phyloP scores from a whole-genome alignment of 129 eudicot genomes.

The Deinandra increscens region DNA sequence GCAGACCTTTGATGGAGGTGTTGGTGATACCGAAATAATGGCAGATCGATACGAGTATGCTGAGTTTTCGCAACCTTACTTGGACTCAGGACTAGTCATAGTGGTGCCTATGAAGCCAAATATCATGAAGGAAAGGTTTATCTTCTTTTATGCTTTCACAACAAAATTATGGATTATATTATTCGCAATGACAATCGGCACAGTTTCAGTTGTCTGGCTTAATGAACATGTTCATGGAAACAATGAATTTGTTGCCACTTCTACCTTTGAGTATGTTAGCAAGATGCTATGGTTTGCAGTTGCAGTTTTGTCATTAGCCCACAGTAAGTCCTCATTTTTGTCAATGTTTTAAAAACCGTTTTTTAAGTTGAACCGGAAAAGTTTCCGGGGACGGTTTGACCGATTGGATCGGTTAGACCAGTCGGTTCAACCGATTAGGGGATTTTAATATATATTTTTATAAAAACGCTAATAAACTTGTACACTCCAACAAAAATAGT shows the following conservation, averaged over 20 bases:
- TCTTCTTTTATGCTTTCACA: constrained; percentile 47
- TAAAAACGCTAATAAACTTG: too few relatives aligned
- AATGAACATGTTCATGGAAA: constrained; percentile 45
- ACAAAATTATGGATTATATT: constrained; percentile 53
- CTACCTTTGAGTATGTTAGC: constrained; percentile 32
- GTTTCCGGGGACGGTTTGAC: too few relatives aligned
- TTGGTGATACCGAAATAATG: constrained; percentile 60
- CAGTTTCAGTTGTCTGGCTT: constrained; percentile 57
- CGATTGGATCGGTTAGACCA: too few relatives aligned
- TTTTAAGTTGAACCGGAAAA: too few relatives aligned
- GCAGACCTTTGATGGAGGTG: constrained; percentile 54
- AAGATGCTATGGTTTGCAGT: constrained; percentile 61
- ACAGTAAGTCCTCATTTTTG: constrained; percentile 37
- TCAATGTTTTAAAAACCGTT: too few relatives aligned
- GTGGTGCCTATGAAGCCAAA: constrained; percentile 44
- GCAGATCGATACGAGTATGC: constrained; percentile 50
- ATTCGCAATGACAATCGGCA: constrained; percentile 40
- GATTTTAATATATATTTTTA: too few relatives aligned
- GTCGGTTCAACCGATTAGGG: too few relatives aligned
- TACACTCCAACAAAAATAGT: too few relatives aligned
- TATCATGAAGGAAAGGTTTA: constrained; percentile 33
- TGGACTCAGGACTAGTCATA: constrained; percentile 59
- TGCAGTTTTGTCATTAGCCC: constrained; percentile 53
- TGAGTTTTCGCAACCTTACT: constrained; percentile 60
- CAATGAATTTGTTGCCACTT: constrained; percentile 34